Evolutionary conservation across 1,284 basidiomycete genomes (phyloP).

Genomic region (Sporisorium sorghi): DNA sequence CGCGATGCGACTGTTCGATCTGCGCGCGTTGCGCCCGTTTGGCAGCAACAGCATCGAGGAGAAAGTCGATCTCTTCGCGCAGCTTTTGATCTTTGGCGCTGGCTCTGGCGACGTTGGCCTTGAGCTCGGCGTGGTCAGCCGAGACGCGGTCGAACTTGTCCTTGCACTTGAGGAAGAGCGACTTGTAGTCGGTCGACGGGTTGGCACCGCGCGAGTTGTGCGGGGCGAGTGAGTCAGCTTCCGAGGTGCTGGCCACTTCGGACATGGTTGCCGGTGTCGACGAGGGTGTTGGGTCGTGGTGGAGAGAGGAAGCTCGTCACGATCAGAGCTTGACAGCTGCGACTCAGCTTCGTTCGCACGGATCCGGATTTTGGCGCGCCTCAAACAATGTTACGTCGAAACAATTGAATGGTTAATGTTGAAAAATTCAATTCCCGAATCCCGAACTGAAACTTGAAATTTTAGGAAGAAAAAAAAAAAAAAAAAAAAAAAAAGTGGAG

Average conservation of each 20-base stretch:
- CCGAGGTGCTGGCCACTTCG: slow-evolving; percentile 26
- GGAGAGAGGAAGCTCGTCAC: slow-evolving; percentile 2
- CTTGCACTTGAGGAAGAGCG: slow-evolving; percentile 54
- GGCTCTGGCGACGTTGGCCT: slow-evolving; percentile 32
- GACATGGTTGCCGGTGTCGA: slow-evolving; percentile 20
- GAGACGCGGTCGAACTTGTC: slow-evolving; percentile 56
- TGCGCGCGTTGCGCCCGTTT: slow-evolving; percentile 29
- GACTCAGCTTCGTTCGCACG: slow-evolving; percentile 18
- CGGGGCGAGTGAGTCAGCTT: slow-evolving; percentile 3
- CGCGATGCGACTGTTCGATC: slow-evolving; percentile 34
- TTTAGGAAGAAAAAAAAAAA: neutral
- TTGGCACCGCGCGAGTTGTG: slow-evolving; percentile 46
- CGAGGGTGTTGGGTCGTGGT: slow-evolving; percentile 1
- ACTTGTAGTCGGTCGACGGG: slow-evolving; percentile 49
- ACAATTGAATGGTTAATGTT: neutral
- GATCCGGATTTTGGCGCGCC: slow-evolving; percentile 13
- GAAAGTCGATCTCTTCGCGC: slow-evolving; percentile 50
- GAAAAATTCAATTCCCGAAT: slow-evolving; percentile 2
- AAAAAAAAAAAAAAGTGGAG: slow-evolving; percentile 16
- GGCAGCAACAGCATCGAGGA: slow-evolving; percentile 41
- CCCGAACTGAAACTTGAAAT: slow-evolving; percentile 4
- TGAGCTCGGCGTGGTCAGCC: slow-evolving; percentile 45
- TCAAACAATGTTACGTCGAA: slow-evolving; percentile 17
- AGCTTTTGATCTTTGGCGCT: slow-evolving; percentile 47
- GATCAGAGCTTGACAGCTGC: slow-evolving; percentile 4